Conservation (phyloP, 495 filamentous ascomycete genomes). For the Diplogelasinospora grovesii region DNA sequence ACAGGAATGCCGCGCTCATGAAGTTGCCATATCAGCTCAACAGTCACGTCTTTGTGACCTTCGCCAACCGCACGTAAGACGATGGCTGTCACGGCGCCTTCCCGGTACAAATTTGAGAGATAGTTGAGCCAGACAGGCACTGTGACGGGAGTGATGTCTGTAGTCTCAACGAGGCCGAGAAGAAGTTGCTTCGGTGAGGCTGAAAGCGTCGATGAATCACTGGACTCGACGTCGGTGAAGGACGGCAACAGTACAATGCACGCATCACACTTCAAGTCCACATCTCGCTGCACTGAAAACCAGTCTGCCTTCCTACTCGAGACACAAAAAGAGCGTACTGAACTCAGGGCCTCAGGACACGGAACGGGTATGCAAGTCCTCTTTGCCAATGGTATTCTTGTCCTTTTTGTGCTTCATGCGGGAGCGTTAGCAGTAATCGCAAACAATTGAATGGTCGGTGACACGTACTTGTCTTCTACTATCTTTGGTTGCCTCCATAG, state of each 20-base stretch:
- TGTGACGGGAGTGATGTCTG: not conserved
- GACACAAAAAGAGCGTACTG: no score
- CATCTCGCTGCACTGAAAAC: not conserved
- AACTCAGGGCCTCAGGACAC: no score
- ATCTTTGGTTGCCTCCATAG: not conserved
- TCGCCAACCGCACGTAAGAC: not conserved
- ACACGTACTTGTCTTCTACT: not conserved
- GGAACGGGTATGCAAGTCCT: no score
- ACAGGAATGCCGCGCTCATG: slow-evolving; percentile 6
- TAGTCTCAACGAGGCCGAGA: slow-evolving; percentile 1
- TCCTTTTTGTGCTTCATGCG: not conserved
- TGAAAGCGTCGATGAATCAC: not conserved
- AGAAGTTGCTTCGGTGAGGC: not conserved
- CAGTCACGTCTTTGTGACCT: not conserved
- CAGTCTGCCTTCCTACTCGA: no score
- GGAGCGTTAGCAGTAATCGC: no score
- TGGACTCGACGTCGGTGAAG: not conserved
- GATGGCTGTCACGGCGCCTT: not conserved
- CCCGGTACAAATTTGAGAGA: slow-evolving; percentile 5
- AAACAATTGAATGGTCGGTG: not conserved
- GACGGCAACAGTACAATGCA: slow-evolving; percentile 1
- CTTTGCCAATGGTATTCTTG: not conserved
- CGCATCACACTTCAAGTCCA: not conserved
- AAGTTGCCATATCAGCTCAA: slow-evolving; percentile 6
- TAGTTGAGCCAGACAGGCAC: slow-evolving; percentile 5